A percentile compares a stretch with the other conserved stretches of the same genome.
Evolutionary conservation across 495 filamentous ascomycete species (phyloP).

Genomic region (Massariosphaeria phaeospora): DNA sequence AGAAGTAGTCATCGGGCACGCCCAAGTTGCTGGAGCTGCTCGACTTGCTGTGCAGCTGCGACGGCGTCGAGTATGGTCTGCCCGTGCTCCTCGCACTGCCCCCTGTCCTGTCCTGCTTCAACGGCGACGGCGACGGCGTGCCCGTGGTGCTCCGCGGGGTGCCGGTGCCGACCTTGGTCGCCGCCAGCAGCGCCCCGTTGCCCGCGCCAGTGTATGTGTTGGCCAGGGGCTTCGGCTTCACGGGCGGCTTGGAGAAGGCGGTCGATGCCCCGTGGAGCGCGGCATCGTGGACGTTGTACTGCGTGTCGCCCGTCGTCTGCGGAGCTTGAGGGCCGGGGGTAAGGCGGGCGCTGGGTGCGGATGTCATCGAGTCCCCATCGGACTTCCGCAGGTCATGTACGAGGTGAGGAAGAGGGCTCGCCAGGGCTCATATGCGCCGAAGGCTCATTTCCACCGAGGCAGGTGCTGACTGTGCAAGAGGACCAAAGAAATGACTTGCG

Average conservation of each 20-base stretch:
- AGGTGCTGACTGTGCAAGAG: no score
- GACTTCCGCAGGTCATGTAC: conserved; percentile 11
- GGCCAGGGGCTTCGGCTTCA: conserved; percentile 26
- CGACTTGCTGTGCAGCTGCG: conserved; percentile 16
- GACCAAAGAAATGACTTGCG: neutral
- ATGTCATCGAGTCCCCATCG: conserved; percentile 32
- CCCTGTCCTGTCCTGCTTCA: conserved; percentile 23
- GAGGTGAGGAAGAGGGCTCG: neutral
- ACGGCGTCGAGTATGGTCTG: conserved; percentile 14
- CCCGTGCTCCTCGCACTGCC: conserved; percentile 10
- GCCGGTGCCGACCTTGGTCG: conserved; percentile 28
- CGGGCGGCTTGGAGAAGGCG: conserved; percentile 33
- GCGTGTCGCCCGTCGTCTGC: conserved; percentile 23
- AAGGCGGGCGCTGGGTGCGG: conserved; percentile 17
- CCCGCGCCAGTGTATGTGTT: conserved; percentile 27
- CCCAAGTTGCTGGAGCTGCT: conserved; percentile 28
- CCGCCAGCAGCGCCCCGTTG: conserved; percentile 32
- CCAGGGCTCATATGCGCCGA: neutral
- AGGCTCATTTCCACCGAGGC: no score
- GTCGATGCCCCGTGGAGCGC: conserved; percentile 32
- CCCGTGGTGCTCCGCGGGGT: conserved; percentile 4
- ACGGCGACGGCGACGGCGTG: conserved; percentile 11
- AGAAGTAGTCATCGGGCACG: conserved; percentile 20
- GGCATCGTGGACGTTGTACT: conserved; percentile 34
- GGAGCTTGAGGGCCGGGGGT: conserved; percentile 11